phyloP scores from a whole-genome alignment of 2,329 filamentous ascomycete genomes.

The Coniochaeta prunicola region DNA sequence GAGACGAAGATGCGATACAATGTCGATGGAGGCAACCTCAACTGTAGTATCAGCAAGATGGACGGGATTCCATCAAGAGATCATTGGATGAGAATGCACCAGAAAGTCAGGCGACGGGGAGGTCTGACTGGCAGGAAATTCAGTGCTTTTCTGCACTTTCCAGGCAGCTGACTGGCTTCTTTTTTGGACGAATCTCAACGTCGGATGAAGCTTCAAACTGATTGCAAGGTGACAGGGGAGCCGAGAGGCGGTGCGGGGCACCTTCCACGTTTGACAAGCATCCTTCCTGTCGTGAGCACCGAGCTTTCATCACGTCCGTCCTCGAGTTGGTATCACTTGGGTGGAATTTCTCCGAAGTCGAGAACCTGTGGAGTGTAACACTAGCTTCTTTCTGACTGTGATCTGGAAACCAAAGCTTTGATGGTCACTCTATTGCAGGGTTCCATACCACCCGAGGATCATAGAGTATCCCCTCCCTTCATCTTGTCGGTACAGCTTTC shows the following conservation, averaged over 20 bases:
- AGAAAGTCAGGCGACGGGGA: not conserved
- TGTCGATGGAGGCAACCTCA: not conserved
- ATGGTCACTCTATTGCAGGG: too few relatives aligned
- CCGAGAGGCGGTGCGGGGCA: not conserved
- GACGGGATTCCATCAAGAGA: not conserved
- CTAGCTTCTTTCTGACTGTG: too few relatives aligned
- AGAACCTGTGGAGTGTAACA: too few relatives aligned
- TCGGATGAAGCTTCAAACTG: not conserved
- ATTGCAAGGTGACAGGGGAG: not conserved
- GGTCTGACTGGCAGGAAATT: not conserved
- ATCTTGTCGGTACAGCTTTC: not conserved
- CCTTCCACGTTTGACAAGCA: not conserved
- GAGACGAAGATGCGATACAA: not conserved
- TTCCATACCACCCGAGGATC: not conserved
- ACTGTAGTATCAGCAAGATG: too few relatives aligned
- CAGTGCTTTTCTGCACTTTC: not conserved
- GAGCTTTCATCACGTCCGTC: not conserved
- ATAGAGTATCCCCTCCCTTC: not conserved
- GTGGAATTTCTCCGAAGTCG: too few relatives aligned
- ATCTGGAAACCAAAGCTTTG: too few relatives aligned
- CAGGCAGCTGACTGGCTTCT: not conserved
- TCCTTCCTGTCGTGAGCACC: not conserved
- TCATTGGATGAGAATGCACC: not conserved
- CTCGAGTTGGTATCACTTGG: too few relatives aligned
- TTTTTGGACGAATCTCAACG: constrained; percentile 1